A percentile compares a stretch with the other conserved stretches of the same genome.
These are phyloP conservation scores for Agrostemma githago DNA, from an alignment of 148 eudicot species.

Conservation along the genomic window DNA sequence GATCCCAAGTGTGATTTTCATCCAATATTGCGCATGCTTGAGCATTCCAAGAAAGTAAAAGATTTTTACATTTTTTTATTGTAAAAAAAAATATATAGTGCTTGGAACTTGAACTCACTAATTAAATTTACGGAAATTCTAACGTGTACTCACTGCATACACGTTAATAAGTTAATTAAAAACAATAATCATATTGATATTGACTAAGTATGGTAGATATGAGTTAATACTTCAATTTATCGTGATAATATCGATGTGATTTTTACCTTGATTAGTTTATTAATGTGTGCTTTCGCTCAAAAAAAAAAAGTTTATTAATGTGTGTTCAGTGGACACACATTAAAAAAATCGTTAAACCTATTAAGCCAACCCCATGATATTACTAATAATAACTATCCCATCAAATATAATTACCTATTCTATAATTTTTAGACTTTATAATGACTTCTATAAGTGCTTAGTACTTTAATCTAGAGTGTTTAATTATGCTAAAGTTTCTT, in stretches of 20 bases:
- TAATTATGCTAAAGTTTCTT: conserved; percentile 3
- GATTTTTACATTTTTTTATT: conserved; percentile 12
- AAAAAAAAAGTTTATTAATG: no score
- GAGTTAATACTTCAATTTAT: no score
- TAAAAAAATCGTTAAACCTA: no score
- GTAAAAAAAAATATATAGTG: conserved; percentile 26
- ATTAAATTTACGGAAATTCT: not conserved
- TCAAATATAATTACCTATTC: conserved; percentile 8
- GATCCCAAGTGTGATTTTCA: conserved; percentile 19
- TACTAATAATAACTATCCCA: conserved; percentile 21
- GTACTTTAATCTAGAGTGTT: conserved; percentile 25
- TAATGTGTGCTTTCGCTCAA: no score
- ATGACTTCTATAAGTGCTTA: conserved; percentile 28
- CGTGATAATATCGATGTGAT: no score
- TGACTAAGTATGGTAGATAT: no score
- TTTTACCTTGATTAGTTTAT: no score
- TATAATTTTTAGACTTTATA: conserved; percentile 9
- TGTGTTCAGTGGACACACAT: no score
- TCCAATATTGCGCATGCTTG: conserved; percentile 61
- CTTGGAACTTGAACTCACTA: conserved; percentile 48
- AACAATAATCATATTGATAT: no score
- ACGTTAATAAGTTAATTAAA: no score
- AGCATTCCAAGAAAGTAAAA: conserved; percentile 63
- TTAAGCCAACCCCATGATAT: no score
- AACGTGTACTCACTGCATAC: no score